Base-by-base conservation (phyloP, 148 eudicot genomes). In the Cornus controversa region DNA sequence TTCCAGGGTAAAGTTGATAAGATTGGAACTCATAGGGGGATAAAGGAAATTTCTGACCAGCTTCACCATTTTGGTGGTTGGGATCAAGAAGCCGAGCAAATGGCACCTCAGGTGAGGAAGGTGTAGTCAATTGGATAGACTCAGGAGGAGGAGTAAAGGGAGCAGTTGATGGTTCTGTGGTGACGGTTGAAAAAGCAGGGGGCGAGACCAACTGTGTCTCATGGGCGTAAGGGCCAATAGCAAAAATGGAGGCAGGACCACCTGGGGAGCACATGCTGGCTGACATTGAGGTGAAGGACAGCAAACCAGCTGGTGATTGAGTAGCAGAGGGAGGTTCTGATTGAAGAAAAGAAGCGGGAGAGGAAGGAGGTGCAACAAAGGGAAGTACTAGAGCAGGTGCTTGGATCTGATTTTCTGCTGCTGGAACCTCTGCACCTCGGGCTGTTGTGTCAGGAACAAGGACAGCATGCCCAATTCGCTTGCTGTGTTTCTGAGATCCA, bases 31-130 rank as follows among this genome's bases (percentile, higher is more conserved):
- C 99, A 63, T 90, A 92, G 29, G 88, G 90, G 23, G 94, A 85
- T 3, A 84, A 71, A 23, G 88, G 79, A 65, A 82, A 86, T 78
- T 88, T 87, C n/a, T 81, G 86, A 77, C 84, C 87, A 24, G 78
- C 67, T 74, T 80, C 88, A 66, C 87, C 86, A 37, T 68, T 84
- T 25, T 88, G 89, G 78, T 86, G 82, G 70, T 75, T 73, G 42
- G 97, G 92, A 28, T 91, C 92, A 15, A 93, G 85, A 78, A 93
- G 90, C 79, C 90, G 89, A 73, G 99, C 99, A 82, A 93, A 93
- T 2, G 99, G 99, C 13, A 96, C 99, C 85, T 96, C 99, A 0
- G 99, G 99, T 10, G 99, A 96, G 71, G 99, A 96, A 62, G 99
- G 99, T 66, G 95, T 96, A 5, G 99, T 96, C 73, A 96, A 75